These are phyloP conservation scores for Polyporus arcularius DNA, from an alignment of 768 basidiomycete genomes.

Conservation along the genomic window DNA sequence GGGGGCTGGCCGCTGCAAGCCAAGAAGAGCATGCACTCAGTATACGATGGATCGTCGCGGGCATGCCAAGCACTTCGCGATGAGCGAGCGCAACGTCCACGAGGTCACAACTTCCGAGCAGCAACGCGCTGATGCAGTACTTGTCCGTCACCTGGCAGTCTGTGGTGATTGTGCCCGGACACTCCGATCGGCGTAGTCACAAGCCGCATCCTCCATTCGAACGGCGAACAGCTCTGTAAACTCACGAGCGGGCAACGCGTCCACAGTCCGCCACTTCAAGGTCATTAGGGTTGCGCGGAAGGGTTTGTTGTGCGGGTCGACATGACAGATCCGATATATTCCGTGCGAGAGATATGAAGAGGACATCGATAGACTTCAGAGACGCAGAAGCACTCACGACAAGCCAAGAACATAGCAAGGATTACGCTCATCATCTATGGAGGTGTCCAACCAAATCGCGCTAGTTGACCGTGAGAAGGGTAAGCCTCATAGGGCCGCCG, in stretches of 20 bases:
- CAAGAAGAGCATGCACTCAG: too few species aligned
- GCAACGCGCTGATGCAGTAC: background rate
- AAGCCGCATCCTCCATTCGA: conserved; percentile 59
- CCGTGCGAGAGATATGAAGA: too few species aligned
- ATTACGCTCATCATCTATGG: too few species aligned
- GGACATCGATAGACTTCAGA: too few species aligned
- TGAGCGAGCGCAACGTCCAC: background rate
- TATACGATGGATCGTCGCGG: background rate
- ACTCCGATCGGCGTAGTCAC: background rate
- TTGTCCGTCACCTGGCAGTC: background rate
- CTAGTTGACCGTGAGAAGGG: background rate
- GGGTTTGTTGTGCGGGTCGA: too few species aligned
- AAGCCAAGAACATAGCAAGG: too few species aligned
- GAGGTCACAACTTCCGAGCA: background rate
- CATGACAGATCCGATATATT: too few species aligned
- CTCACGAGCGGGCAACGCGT: conserved; percentile 76
- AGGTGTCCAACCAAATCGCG: too few species aligned
- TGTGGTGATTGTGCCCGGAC: background rate
- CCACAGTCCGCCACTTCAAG: conserved; percentile 71
- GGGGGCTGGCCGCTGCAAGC: too few species aligned
- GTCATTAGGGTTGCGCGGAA: conserved; percentile 25
- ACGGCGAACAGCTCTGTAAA: conserved; percentile 64
- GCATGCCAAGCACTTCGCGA: background rate
- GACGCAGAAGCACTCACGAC: too few species aligned
- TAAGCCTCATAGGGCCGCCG: conserved; percentile 9